Evolutionary conservation across 2,329 filamentous ascomycete species (phyloP).

Genomic region (Clarireedia hainanense): DNA sequence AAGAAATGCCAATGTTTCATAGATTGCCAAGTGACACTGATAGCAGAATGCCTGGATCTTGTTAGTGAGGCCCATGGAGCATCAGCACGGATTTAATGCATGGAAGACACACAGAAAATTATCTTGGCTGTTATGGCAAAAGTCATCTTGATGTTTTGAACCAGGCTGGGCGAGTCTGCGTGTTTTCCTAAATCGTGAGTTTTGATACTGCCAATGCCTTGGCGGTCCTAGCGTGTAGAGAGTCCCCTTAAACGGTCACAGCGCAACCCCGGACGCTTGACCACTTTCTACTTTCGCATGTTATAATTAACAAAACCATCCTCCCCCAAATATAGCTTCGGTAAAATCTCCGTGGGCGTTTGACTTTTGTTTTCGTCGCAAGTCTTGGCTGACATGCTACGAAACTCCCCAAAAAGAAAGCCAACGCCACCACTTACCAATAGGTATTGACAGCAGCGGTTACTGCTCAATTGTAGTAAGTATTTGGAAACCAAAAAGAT

Average conservation of each 20-base stretch:
- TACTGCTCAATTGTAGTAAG: too few species aligned
- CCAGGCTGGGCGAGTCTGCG: not conserved
- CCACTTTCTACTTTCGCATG: not conserved
- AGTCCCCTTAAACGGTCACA: not conserved
- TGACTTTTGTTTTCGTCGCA: conserved; percentile 1
- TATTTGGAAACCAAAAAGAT: too few species aligned
- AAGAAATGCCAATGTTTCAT: not conserved
- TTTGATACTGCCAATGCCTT: not conserved
- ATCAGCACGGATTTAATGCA: not conserved
- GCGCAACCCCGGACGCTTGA: not conserved
- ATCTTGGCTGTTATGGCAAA: not conserved
- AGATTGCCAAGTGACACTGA: conserved; percentile 7
- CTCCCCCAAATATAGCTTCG: not conserved
- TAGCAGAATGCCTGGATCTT: not conserved
- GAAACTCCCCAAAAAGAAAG: not conserved
- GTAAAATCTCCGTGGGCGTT: not conserved
- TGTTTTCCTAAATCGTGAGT: not conserved
- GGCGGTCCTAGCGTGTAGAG: conserved; percentile 2
- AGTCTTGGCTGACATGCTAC: conserved; percentile 6
- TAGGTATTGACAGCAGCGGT: not conserved
- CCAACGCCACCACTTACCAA: not conserved
- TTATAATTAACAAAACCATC: not conserved
- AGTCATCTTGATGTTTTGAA: not conserved
- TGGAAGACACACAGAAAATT: not conserved
- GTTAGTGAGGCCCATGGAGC: not conserved